phyloP scores from a whole-genome alignment of 805 yeast genomes.

The Yarrowia alimentaria region DNA sequence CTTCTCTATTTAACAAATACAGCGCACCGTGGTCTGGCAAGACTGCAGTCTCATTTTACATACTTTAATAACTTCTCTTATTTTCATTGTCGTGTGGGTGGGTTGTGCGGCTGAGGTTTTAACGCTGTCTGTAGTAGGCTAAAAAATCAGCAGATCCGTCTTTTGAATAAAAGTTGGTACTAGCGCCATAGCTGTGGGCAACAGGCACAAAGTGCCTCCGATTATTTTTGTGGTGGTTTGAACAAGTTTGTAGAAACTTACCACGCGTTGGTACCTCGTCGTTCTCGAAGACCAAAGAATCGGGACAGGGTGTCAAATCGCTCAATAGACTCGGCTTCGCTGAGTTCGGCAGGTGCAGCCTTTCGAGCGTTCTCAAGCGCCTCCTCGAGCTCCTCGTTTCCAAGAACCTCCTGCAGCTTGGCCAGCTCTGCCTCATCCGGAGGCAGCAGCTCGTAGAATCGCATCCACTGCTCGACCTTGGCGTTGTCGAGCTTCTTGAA shows the following conservation, averaged over 20 bases:
- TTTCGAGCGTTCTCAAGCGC: constrained; percentile 32
- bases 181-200: too few relatives aligned
- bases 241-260: constrained; percentile 34
- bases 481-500: constrained; percentile 50
- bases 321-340: constrained; percentile 52
- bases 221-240: too few relatives aligned
- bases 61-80: too few relatives aligned
- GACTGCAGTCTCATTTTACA: too few relatives aligned
- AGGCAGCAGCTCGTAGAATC: constrained; percentile 76
- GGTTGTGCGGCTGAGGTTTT: too few relatives aligned
- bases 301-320: constrained; percentile 65
- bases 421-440: constrained; percentile 56
- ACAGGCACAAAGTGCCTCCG: too few relatives aligned
- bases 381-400: constrained; percentile 44
- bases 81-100: too few relatives aligned
- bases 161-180: too few relatives aligned
- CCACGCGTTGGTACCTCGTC: constrained; percentile 56
- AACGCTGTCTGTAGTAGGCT: too few relatives aligned
- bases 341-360: constrained; percentile 42
- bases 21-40: too few relatives aligned
- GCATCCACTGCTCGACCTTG: constrained; percentile 53
- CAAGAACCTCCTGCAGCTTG: constrained; percentile 50
- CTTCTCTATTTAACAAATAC: too few relatives aligned
- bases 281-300: constrained; percentile 58
- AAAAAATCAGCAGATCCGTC: too few relatives aligned